Evolutionary conservation across 352 stramenopile species (phyloP), one percentile per base, ranked within the genome.

Genomic region (Achlya hypogyna): DNA sequence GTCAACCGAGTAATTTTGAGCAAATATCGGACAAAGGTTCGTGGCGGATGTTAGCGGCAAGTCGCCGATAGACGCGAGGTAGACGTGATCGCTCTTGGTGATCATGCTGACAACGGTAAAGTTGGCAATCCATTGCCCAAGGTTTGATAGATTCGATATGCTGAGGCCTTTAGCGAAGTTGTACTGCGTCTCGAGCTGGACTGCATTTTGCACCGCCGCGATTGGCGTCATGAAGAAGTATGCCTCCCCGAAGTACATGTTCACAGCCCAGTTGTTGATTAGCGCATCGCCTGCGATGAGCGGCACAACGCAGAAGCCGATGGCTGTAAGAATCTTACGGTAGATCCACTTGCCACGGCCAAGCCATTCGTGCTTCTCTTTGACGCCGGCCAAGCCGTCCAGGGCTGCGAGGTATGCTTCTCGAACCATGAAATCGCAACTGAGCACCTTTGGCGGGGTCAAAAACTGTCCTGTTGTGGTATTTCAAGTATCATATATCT

Each of bases 111-210:
- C 14, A 58, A 67, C 25, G 18, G 34, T 34, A 9, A 28, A 59
- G 60, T 67, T 35, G 31, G 42, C 51, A 22, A 67, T 67, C 60
- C 60, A 67, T 20, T 67, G 45, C 5, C 60, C 60, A 58, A 67
- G 56, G 23, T 67, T 67, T 20, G 60, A 67, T 12, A 67, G 28
- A 14, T 67, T 16, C 12, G 42, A n/a, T 12, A 58, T 58, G 29
- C 32, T 32, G 20, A 42, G n/a, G 4, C 22, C 34, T n/a, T 58
- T 5, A 4, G 60, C 42, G 47, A 51, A 58, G 8, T 6, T 51
- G 42, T 67, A 67, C 22, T n/a, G 16, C 22, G 45, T 16, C 8
- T 14, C n/a, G 31, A 67, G 8, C 8, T 58, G n/a, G 10, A 31
- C 10, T 10, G 43, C 27, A n/a, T 49, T 45, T 40, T 31, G 16